These are phyloP conservation scores for Pichia norvegensis DNA, from an alignment of 1,139 yeast genomes.

Conservation along the genomic window DNA sequence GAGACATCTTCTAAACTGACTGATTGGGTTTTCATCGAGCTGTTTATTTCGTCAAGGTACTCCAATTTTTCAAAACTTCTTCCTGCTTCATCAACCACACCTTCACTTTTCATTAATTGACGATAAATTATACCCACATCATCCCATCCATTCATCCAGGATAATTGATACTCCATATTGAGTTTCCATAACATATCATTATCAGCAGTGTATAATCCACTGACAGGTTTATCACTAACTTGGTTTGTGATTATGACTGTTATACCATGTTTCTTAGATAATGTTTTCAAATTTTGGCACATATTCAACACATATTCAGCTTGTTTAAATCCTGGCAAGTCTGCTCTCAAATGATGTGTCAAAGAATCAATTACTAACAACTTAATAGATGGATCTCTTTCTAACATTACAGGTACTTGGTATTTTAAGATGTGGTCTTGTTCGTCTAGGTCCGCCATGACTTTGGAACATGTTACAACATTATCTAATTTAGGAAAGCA, in stretches of 20 bases:
- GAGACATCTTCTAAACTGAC: conserved; percentile 1
- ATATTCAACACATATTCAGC: conserved; percentile 38
- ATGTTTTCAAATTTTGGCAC: conserved; percentile 40
- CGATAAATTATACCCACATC: conserved; percentile 26
- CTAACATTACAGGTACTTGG: conserved; percentile 56
- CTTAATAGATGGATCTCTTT: conserved; percentile 37
- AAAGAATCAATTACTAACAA: conserved; percentile 70
- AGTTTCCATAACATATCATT: conserved; percentile 32
- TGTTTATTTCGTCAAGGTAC: conserved; percentile 19
- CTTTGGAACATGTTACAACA: conserved; percentile 54
- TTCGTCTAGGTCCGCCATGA: conserved; percentile 49
- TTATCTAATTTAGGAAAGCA: conserved; percentile 36
- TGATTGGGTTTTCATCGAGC: not conserved
- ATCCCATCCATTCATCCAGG: conserved; percentile 76
- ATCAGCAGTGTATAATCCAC: conserved; percentile 21
- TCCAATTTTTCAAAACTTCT: conserved; percentile 18
- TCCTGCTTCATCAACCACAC: conserved; percentile 14
- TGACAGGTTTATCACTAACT: conserved; percentile 53
- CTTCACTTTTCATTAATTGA: conserved; percentile 20
- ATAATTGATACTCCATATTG: conserved; percentile 59
- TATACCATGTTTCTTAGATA: conserved; percentile 43
- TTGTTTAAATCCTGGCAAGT: conserved; percentile 38
- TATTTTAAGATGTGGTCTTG: conserved; percentile 69
- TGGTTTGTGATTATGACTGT: conserved; percentile 77
- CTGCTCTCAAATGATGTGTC: conserved; percentile 78